Percentiles rank a stretch among this genome's conserved stretches.
Conservation (phyloP, 1,284 basidiomycete genomes). For the Melampsora americana region DNA sequence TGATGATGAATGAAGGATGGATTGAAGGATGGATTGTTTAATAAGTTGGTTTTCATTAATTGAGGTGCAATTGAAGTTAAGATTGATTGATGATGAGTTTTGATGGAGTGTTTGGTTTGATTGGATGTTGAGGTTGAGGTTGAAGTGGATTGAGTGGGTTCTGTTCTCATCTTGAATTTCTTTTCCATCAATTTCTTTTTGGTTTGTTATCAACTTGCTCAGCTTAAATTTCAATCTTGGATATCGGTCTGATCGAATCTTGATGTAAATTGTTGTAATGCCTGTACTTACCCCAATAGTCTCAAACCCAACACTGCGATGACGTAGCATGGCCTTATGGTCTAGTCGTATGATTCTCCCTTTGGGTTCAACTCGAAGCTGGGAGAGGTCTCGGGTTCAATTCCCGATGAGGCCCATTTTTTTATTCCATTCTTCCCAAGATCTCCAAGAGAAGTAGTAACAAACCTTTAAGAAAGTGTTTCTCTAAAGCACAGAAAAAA, state of each 20-base stretch:
- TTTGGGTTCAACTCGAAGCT: background rate
- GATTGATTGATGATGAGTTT: constrained; percentile 9
- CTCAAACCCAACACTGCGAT: too few species aligned
- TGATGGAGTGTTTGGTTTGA: background rate
- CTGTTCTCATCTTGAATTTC: background rate
- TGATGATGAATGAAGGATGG: background rate
- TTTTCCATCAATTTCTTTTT: background rate
- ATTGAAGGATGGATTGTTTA: background rate
- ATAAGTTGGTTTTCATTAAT: constrained; percentile 16
- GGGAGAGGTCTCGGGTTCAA: constrained; percentile 44
- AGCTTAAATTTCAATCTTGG: too few species aligned
- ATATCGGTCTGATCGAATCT: too few species aligned
- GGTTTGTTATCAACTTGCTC: background rate
- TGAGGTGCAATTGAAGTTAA: constrained; percentile 35
- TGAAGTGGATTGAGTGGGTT: too few species aligned
- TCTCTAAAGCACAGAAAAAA: too few species aligned
- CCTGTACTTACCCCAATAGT: too few species aligned
- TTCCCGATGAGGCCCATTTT: constrained; percentile 39
- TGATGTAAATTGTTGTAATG: too few species aligned
- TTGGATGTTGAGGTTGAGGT: background rate
- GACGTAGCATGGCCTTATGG: constrained; percentile 22
- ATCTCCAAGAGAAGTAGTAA: background rate
- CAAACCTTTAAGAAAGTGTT: too few species aligned
- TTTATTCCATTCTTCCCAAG: background rate
- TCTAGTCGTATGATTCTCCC: too few species aligned